Evolutionary conservation across 164 flowering plant genomes (phyloP).

Genomic region (Chloranthus sessilifolius): DNA sequence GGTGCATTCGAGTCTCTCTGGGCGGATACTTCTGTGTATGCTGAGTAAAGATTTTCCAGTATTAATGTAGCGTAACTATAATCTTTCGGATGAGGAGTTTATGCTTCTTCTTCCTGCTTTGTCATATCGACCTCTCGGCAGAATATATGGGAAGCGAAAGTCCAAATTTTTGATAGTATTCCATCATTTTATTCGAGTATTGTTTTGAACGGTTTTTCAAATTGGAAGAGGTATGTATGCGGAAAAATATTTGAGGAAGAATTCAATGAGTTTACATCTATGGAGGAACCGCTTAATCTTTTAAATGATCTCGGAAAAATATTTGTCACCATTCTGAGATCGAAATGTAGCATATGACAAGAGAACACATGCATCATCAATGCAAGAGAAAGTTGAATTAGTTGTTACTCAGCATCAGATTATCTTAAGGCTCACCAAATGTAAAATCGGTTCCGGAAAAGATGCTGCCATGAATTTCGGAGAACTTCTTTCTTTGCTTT

Average conservation of each 20-base stretch:
- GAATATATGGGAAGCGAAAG: constrained; percentile 34
- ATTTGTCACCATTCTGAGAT: constrained; percentile 38
- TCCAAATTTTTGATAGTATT: constrained; percentile 23
- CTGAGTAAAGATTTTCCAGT: constrained; percentile 16
- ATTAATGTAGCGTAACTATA: constrained; percentile 3
- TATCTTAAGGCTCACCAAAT: constrained; percentile 19
- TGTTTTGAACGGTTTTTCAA: constrained; percentile 44
- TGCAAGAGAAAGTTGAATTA: constrained; percentile 47
- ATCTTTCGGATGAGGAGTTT: constrained; percentile 45
- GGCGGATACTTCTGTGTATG: constrained; percentile 31
- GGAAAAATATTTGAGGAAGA: constrained; percentile 41
- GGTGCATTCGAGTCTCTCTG: constrained; percentile 59
- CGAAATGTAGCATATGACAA: constrained; percentile 16
- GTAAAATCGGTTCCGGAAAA: constrained; percentile 22
- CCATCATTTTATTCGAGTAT: constrained; percentile 47
- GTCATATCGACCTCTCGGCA: constrained; percentile 32
- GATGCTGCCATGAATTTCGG: constrained; percentile 42
- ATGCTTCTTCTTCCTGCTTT: constrained; percentile 72
- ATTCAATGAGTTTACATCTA: constrained; percentile 31
- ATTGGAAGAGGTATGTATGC: constrained; percentile 65
- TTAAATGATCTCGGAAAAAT: constrained; percentile 32
- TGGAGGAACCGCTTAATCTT: constrained; percentile 37
- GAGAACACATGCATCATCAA: constrained; percentile 9
- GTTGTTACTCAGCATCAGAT: constrained; percentile 51
- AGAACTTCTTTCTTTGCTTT: constrained; percentile 58